A percentile compares a stretch with the other conserved stretches of the same genome.
Conservation (phyloP, 2,329 filamentous ascomycete genomes). For the Alternaria ethzedia region DNA sequence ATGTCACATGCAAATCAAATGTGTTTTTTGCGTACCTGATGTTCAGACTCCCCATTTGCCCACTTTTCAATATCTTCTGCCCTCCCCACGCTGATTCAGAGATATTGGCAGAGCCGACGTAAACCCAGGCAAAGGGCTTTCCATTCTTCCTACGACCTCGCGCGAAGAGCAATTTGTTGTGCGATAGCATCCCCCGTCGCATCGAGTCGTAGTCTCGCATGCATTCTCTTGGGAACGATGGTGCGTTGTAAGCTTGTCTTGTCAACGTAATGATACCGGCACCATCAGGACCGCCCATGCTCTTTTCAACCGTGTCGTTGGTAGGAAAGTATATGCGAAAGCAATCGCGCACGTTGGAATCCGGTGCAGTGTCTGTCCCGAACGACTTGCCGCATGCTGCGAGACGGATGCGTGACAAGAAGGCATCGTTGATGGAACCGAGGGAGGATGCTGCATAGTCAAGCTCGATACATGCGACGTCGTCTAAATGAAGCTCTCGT, state of each 20-base stretch:
- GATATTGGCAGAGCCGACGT: constrained; percentile 89
- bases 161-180: constrained; percentile 74
- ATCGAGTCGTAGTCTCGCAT: constrained; percentile 78
- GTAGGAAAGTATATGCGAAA: constrained; percentile 45
- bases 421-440: constrained; percentile 73
- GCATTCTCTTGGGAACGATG: constrained; percentile 72
- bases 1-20: not conserved
- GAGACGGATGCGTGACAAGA: constrained; percentile 66
- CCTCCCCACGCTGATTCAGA: constrained; percentile 95
- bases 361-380: not conserved
- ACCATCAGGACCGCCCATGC: constrained; percentile 64
- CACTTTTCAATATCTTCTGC: constrained; percentile 71
- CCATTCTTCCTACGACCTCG: constrained; percentile 38
- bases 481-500: constrained; percentile 29
- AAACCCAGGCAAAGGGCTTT: constrained; percentile 70
- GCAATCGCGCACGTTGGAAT: constrained; percentile 15
- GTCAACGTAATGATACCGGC: constrained; percentile 87
- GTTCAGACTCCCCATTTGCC: constrained; percentile 74
- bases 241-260: constrained; percentile 71
- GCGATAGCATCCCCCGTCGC: constrained; percentile 77
- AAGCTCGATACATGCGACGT: constrained; percentile 63
- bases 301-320: constrained; percentile 59
- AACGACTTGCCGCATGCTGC: constrained; percentile 57
- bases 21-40: constrained; percentile 1
- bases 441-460: constrained; percentile 84